Conservation (phyloP, 495 filamentous ascomycete genomes). For the Penicillium canescens region DNA sequence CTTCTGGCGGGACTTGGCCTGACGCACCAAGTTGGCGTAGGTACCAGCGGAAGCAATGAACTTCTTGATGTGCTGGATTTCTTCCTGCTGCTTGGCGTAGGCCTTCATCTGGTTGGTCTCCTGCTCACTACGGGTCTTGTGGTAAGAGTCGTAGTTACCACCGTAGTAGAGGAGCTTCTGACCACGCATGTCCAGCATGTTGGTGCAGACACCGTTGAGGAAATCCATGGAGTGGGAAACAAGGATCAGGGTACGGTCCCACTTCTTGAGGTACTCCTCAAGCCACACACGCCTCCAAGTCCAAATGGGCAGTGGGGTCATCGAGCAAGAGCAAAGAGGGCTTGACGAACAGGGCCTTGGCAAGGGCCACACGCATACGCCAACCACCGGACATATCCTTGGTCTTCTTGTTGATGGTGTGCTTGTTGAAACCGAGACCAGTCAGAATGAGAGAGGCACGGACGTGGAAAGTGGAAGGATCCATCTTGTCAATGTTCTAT, state of each 20-base stretch:
- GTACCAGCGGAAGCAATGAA: conserved; percentile 99
- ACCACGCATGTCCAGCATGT: conserved; percentile 96
- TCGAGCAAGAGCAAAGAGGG: conserved; percentile 93
- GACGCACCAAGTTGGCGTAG: conserved; percentile 97
- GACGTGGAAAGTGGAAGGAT: conserved; percentile 98
- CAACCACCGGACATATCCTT: conserved; percentile 99
- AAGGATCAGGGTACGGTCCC: conserved; percentile 95
- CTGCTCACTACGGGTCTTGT: conserved; percentile 91
- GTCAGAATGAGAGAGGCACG: conserved; percentile 96
- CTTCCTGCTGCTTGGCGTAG: conserved; percentile 98
- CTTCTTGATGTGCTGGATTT: conserved; percentile 99
- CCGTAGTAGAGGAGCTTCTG: conserved; percentile 95
- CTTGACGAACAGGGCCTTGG: conserved; percentile 98
- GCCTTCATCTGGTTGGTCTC: conserved; percentile 98
- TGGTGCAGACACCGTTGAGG: conserved; percentile 98
- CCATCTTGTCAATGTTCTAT: conserved; percentile 98
- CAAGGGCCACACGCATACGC: conserved; percentile 98
- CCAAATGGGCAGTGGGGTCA: conserved; percentile 98
- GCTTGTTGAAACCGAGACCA: conserved; percentile 98
- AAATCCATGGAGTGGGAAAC: conserved; percentile 99
- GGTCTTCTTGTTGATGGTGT: conserved; percentile 95
- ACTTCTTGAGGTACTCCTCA: conserved; percentile 99
- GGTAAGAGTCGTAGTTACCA: conserved; percentile 99
- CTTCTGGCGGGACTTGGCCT: conserved; percentile 99
- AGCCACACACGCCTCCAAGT: conserved; percentile 99